Evolutionary conservation across 352 stramenopile species (phyloP).

Genomic region (Phytophthora ramorum): DNA sequence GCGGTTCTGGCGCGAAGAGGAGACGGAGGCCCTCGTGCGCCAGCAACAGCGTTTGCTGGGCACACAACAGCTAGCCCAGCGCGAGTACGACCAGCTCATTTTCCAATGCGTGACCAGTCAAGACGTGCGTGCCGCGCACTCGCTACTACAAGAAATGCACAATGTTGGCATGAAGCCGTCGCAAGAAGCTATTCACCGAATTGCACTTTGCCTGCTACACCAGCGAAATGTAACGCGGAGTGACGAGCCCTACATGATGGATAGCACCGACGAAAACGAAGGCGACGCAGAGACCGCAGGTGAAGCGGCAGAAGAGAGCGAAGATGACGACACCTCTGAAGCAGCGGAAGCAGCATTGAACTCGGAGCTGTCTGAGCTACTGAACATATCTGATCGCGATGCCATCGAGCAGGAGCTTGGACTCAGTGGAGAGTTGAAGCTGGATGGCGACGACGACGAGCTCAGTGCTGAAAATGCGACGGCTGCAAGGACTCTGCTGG

Average conservation of each 20-base stretch:
- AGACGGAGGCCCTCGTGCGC: conserved; percentile 56
- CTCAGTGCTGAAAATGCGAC: conserved; percentile 29
- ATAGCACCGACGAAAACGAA: conserved; percentile 9
- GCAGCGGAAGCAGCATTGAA: conserved; percentile 34
- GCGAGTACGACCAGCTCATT: conserved; percentile 77
- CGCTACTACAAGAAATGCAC: conserved; percentile 84
- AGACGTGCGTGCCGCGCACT: conserved; percentile 59
- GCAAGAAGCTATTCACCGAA: conserved; percentile 73
- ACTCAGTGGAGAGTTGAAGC: conserved; percentile 40
- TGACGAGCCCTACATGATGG: not conserved
- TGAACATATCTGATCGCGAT: conserved; percentile 47
- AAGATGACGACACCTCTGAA: conserved; percentile 10
- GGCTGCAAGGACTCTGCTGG: conserved; percentile 21
- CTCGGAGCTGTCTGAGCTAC: conserved; percentile 39
- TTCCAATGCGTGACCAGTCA: conserved; percentile 61
- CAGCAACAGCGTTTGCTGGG: conserved; percentile 61
- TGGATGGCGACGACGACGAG: conserved; percentile 54
- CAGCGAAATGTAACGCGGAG: conserved; percentile 32
- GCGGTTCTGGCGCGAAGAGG: conserved; percentile 66
- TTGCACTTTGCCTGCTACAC: conserved; percentile 69
- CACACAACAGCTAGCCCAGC: conserved; percentile 31
- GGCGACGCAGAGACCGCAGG: conserved; percentile 1
- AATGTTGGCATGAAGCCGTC: conserved; percentile 72
- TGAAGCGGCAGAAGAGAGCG: conserved; percentile 11
- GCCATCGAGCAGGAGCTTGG: conserved; percentile 60